Base-by-base conservation (phyloP, 1,139 yeast genomes). In the Taphrina communis region DNA sequence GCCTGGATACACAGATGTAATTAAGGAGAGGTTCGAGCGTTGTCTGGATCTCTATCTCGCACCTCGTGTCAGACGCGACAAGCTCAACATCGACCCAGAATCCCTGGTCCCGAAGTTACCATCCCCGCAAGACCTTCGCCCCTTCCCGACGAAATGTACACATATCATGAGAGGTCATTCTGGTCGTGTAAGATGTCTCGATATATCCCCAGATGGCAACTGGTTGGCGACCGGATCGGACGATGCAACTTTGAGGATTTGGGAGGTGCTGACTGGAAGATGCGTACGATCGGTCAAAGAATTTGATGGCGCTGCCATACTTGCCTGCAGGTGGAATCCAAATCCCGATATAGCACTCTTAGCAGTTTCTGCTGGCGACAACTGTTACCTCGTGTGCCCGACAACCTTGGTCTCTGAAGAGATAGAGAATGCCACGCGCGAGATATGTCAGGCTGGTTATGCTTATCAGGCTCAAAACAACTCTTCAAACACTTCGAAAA, bases 151-250 rank as follows among this genome's bases (percentile, higher is more conserved):
- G 76, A 86, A 88, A 77, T 88, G 95, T 74, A 89, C 97, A 3
- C 92, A 97, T 2, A 79, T 87, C 1, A 94, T 86, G 78, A 83
- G 83, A 72, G 99, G 99, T 42, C 99, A 94, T 77, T 80, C 81
- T 56, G 96, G 89, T 63, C 88, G 88, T 75, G 88, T 95, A 66
- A 87, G 99, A 78, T 83, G 95, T 1, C 78, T 94, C 55, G 86
- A 94, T 12, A 84, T 93, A 66, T 97, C 94, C 77, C 96, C 97
- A 66, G 84, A 87, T 66, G 99, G 99, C 8, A 83, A 89, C 75
- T 94, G 97, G 94, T 82, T 94, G 72, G 99, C 99, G 31, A 94
- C 99, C 9, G 99, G 98, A 69, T 90, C 97, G 36, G 99, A 94
- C 77, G 99, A 94, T 78, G 98, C 97, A 65, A 85, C 93, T 36